Conservation (phyloP, 2,329 filamentous ascomycete species). For the Fulvia fulva region DNA sequence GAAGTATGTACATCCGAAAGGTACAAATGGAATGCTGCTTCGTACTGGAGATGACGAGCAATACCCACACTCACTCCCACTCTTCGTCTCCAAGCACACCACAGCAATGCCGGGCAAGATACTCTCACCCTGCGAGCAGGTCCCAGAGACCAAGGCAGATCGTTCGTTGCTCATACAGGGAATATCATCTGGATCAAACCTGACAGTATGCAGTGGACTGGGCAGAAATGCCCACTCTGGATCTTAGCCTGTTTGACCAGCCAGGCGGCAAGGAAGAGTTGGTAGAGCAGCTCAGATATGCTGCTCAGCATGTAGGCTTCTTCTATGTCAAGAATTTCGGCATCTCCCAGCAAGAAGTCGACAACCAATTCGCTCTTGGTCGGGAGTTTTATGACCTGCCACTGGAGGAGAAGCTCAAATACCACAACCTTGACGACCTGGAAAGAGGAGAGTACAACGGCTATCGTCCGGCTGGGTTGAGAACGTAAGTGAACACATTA, state of each 20-base stretch:
- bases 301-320: conserved; percentile 45
- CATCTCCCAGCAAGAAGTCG: conserved; percentile 55
- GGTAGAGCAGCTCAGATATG: conserved; percentile 52
- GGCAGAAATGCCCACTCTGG: conserved; percentile 56
- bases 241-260: conserved; percentile 51
- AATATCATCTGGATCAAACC: background rate
- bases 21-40: background rate
- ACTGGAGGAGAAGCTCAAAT: conserved; percentile 56
- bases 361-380: conserved; percentile 58
- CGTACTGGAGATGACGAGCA: background rate
- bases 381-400: conserved; percentile 55
- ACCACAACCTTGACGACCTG: conserved; percentile 32
- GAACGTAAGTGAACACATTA: conserved; percentile 4
- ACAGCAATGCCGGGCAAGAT: conserved; percentile 19
- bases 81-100: background rate
- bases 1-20: background rate
- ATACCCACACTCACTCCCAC: background rate
- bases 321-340: conserved; percentile 64
- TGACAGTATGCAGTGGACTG: conserved; percentile 33
- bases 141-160: conserved; percentile 32
- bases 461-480: conserved; percentile 20
- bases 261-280: conserved; percentile 52
- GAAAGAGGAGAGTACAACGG: conserved; percentile 27
- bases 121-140: conserved; percentile 27
- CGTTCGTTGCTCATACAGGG: conserved; percentile 4